Percentiles rank a stretch among this genome's conserved stretches.
phyloP scores from a whole-genome alignment of 2,329 filamentous ascomycete genomes.

The Penicillium capsulatum region DNA sequence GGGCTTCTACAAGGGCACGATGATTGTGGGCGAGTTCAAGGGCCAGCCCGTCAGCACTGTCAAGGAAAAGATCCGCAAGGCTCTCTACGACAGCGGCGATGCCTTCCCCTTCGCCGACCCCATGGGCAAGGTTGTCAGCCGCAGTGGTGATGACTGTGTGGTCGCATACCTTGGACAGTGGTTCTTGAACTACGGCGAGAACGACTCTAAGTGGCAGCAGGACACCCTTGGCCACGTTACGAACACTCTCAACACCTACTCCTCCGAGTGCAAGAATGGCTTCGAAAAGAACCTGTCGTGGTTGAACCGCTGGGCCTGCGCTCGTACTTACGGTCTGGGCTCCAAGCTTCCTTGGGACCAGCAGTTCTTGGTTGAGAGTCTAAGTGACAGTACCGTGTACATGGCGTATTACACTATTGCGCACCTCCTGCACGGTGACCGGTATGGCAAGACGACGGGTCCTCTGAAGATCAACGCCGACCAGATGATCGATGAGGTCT shows the following conservation, averaged over 20 bases:
- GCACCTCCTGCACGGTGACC: slow-evolving; percentile 70
- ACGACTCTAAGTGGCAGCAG: slow-evolving; percentile 72
- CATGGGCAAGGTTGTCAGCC: slow-evolving; percentile 79
- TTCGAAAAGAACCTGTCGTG: slow-evolving; percentile 85
- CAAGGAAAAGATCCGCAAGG: slow-evolving; percentile 76
- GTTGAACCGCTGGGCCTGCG: slow-evolving; percentile 95
- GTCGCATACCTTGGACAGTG: slow-evolving; percentile 93
- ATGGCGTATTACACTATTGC: slow-evolving; percentile 59
- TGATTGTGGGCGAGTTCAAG: slow-evolving; percentile 82
- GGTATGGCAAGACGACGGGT: slow-evolving; percentile 73
- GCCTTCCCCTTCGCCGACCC: slow-evolving; percentile 94
- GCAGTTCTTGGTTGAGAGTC: slow-evolving; percentile 83
- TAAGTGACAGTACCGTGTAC: slow-evolving; percentile 91
- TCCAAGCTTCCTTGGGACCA: slow-evolving; percentile 93
- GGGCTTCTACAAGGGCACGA: slow-evolving; percentile 90
- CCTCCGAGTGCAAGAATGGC: slow-evolving; percentile 68
- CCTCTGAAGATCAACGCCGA: slow-evolving; percentile 66
- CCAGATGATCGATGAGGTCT: slow-evolving; percentile 91
- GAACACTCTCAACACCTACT: slow-evolving; percentile 73
- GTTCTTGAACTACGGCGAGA: slow-evolving; percentile 95
- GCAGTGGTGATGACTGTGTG: slow-evolving; percentile 89
- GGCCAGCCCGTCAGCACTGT: slow-evolving; percentile 81
- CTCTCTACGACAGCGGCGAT: slow-evolving; percentile 69
- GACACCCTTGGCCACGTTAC: slow-evolving; percentile 68
- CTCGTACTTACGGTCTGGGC: slow-evolving; percentile 84